Percentiles rank a stretch among this genome's conserved stretches.
phyloP scores from a whole-genome alignment of 2,329 filamentous ascomycete species.

The Arachnopeziza araneosa region DNA sequence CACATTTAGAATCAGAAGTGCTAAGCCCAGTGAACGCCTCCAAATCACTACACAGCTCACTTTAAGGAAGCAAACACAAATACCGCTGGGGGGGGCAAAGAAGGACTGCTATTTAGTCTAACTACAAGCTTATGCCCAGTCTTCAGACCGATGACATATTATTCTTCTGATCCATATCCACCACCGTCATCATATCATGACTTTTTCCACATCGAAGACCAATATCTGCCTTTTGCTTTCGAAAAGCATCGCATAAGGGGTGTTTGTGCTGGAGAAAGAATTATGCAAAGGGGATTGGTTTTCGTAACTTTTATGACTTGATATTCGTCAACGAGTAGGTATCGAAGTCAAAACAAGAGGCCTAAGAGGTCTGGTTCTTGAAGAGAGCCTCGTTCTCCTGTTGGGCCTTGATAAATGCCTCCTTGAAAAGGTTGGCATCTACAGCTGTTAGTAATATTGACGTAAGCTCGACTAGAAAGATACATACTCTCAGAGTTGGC shows the following conservation, averaged over 20 bases:
- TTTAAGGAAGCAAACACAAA: neutral
- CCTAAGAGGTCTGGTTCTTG: constrained; percentile 41
- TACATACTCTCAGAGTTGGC: constrained; percentile 92
- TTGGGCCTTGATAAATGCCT: constrained; percentile 94
- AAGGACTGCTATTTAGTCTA: constrained; percentile 33
- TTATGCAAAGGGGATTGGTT: neutral
- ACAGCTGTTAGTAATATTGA: constrained; percentile 1
- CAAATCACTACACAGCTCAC: neutral
- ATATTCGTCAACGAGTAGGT: neutral
- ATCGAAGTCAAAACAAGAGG: neutral
- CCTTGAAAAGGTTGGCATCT: constrained; percentile 98
- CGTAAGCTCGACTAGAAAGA: neutral
- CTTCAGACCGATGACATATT: constrained; percentile 20
- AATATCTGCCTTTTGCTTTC: constrained; percentile 17
- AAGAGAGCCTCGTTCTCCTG: constrained; percentile 92
- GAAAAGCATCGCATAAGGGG: constrained; percentile 20
- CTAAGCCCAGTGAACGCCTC: neutral
- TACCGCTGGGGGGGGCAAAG: constrained; percentile 19
- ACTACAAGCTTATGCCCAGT: constrained; percentile 27
- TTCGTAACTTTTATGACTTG: neutral
- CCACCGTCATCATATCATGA: constrained; percentile 25
- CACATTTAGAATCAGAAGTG: neutral
- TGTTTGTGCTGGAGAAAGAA: neutral
- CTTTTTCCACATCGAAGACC: constrained; percentile 15
- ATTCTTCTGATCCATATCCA: constrained; percentile 17